Conservation (phyloP, 2,329 filamentous ascomycete genomes). For the Neofusicoccum cordaticola region DNA sequence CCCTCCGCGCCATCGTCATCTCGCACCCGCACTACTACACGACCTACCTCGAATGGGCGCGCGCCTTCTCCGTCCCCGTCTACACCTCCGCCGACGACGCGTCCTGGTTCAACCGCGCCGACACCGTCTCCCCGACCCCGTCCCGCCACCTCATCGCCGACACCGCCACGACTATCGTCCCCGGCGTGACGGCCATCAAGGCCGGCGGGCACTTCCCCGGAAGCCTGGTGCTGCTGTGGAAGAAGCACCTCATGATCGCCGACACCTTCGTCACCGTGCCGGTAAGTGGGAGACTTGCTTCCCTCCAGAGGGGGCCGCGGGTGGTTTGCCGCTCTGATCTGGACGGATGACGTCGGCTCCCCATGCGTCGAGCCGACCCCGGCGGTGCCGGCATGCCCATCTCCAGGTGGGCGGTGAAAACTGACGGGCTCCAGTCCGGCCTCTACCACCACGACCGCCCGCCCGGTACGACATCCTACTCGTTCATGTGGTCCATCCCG, state of each 20-base stretch:
- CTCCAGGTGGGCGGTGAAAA: neutral
- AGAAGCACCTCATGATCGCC: slow-evolving; percentile 63
- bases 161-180: slow-evolving; percentile 20
- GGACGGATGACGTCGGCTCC: too few relatives aligned
- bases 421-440: slow-evolving; percentile 24
- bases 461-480: slow-evolving; percentile 45
- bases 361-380: too few relatives aligned
- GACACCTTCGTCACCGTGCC: slow-evolving; percentile 75
- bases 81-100: slow-evolving; percentile 66
- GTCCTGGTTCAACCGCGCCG: slow-evolving; percentile 58
- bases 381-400: too few relatives aligned
- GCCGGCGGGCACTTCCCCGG: slow-evolving; percentile 79
- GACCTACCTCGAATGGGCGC: slow-evolving; percentile 71
- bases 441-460: slow-evolving; percentile 24
- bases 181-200: slow-evolving; percentile 62
- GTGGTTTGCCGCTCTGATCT: too few relatives aligned
- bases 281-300: slow-evolving; percentile 29
- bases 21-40: slow-evolving; percentile 82
- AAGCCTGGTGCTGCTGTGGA: slow-evolving; percentile 64
- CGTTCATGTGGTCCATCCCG: slow-evolving; percentile 75
- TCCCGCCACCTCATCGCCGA: slow-evolving; percentile 26
- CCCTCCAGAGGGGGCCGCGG: neutral
- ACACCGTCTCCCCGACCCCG: slow-evolving; percentile 36
- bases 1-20: slow-evolving; percentile 68
- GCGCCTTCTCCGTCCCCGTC: slow-evolving; percentile 65